phyloP scores from a whole-genome alignment of 306 rosid genomes.

The Lathyrus aphaca region DNA sequence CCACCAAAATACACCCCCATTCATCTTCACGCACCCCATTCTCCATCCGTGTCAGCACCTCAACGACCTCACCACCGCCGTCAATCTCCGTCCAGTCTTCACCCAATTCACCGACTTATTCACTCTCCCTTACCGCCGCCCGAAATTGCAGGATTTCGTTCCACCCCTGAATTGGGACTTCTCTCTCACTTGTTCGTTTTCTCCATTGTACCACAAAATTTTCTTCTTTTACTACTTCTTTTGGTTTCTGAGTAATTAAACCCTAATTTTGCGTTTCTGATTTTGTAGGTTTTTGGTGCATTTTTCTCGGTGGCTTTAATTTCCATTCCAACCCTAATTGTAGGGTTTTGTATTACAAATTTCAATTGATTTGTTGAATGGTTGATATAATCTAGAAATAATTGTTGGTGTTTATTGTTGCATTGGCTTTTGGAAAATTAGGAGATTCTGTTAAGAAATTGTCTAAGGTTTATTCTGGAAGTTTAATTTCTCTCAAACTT shows the following conservation, averaged over 20 bases:
- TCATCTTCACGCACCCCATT: not conserved
- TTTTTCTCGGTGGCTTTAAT: constrained; percentile 50
- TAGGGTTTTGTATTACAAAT: constrained; percentile 29
- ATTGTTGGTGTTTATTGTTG: constrained; percentile 29
- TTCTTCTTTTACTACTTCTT: not conserved
- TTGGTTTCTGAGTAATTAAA: constrained; percentile 2
- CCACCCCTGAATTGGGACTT: constrained; percentile 47
- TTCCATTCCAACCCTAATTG: constrained; percentile 57
- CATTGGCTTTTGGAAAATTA: constrained; percentile 57
- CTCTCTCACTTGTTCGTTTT: constrained; percentile 45
- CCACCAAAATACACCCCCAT: not conserved
- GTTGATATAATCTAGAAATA: not conserved
- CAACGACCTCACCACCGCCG: constrained; percentile 4
- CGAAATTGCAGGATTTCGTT: constrained; percentile 33
- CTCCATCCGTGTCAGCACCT: constrained; percentile 1
- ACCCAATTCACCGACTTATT: not conserved
- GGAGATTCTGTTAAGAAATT: constrained; percentile 50
- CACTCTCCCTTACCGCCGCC: not conserved
- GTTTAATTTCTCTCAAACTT: constrained; percentile 59
- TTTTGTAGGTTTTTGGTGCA: constrained; percentile 52
- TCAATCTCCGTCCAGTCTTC: constrained; percentile 1
- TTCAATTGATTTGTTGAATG: constrained; percentile 1
- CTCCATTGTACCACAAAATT: constrained; percentile 38
- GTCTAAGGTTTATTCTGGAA: constrained; percentile 54
- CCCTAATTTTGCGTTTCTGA: not conserved